Percentiles rank a stretch among this genome's conserved stretches.
Conservation (phyloP, 208 protist genomes). For the Leishmania amazonensis region DNA sequence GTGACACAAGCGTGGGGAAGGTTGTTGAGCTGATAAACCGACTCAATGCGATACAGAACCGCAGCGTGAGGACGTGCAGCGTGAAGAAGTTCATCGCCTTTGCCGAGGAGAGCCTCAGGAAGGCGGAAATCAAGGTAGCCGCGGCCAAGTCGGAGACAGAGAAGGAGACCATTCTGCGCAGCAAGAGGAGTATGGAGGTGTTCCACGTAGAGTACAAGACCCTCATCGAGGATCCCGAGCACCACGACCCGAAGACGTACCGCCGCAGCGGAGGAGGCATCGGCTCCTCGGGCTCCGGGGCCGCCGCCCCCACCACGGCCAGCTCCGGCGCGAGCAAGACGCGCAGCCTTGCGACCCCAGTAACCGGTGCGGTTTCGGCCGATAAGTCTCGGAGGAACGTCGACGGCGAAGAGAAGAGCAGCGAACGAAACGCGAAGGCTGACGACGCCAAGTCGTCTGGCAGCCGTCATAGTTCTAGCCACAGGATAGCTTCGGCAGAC, state of each 20-base stretch:
- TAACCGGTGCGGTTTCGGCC: not conserved
- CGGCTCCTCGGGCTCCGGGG: slow-evolving; percentile 4
- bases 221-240: slow-evolving; percentile 48
- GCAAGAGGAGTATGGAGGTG: slow-evolving; percentile 60
- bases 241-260: slow-evolving; percentile 58
- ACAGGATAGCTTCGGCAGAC: not conserved
- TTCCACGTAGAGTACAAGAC: slow-evolving; percentile 64
- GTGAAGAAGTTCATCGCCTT: slow-evolving; percentile 62
- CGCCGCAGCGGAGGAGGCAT: slow-evolving; percentile 41
- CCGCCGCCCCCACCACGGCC: not conserved
- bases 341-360: slow-evolving; percentile 1
- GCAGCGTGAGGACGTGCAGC: slow-evolving; percentile 55
- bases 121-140: slow-evolving; percentile 38
- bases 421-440: slow-evolving; percentile 1
- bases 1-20: slow-evolving; percentile 28
- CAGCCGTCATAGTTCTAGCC: not conserved
- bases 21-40: slow-evolving; percentile 45
- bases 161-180: slow-evolving; percentile 35
- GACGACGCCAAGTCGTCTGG: slow-evolving; percentile 7
- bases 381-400: slow-evolving; percentile 1
- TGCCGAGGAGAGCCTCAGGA: slow-evolving; percentile 48
- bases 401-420: not conserved
- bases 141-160: slow-evolving; percentile 41
- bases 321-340: not conserved
- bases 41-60: slow-evolving; percentile 41